Conservation (phyloP, 1,139 yeast genomes). For the Schizosaccharomyces versatilis region DNA sequence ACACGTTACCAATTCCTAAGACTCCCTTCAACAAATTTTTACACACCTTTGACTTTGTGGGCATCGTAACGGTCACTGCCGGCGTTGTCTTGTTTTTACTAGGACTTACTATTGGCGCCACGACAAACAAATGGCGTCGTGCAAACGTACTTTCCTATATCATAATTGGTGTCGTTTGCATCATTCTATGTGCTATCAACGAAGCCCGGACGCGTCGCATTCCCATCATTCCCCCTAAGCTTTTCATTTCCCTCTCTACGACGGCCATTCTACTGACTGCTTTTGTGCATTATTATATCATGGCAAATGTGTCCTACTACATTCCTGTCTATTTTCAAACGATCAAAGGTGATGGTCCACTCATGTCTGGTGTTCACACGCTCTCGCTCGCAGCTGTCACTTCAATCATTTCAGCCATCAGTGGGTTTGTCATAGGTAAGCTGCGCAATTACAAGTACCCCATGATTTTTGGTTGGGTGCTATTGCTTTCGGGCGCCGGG, state of each 20-base stretch:
- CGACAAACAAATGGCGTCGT: conserved; percentile 3
- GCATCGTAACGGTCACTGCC: conserved; percentile 20
- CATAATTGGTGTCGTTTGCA: conserved; percentile 1
- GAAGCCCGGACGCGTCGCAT: conserved; percentile 26
- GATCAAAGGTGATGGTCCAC: conserved; percentile 19
- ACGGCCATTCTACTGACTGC: conserved; percentile 24
- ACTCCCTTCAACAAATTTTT: conserved; percentile 18
- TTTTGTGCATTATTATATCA: conserved; percentile 25
- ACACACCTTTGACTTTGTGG: conserved; percentile 29
- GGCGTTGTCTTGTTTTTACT: conserved; percentile 4
- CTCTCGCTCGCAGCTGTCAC: conserved; percentile 4
- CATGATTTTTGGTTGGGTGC: conserved; percentile 4
- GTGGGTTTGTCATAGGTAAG: conserved; percentile 3
- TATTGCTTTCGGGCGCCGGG: conserved; percentile 4
- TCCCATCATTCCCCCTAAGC: conserved; percentile 28
- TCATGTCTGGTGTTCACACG: conserved; percentile 5
- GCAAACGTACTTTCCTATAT: conserved; percentile 4
- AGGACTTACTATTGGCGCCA: conserved; percentile 4
- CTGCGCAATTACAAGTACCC: conserved; percentile 1
- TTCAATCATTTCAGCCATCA: conserved; percentile 2
- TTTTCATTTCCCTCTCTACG: conserved; percentile 22
- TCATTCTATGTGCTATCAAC: conserved; percentile 20
- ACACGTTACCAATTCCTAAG: conserved; percentile 12
- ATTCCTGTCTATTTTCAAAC: conserved; percentile 38
- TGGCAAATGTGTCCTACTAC: conserved; percentile 27